Base-by-base conservation (phyloP, 2,329 filamentous ascomycete species). In the Tolypocladium tropicale region DNA sequence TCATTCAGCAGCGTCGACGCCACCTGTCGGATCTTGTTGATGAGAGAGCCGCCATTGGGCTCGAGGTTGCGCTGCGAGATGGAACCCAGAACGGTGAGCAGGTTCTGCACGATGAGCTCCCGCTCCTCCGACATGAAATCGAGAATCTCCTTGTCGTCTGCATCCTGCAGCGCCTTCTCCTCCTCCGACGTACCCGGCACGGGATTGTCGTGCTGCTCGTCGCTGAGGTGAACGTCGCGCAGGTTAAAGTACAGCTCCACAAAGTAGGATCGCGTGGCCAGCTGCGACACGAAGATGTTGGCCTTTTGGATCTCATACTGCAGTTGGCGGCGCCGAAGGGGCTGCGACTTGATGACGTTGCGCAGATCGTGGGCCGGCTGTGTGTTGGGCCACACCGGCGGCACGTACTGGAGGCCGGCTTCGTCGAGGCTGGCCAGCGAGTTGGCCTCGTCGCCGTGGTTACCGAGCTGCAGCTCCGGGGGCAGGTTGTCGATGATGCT, bases 281-380 rank as follows among this genome's bases (percentile, higher is more conserved):
- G 76, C 64, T 91, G 87, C 6, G 87, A 93, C 2, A 86, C 84
- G 66, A 93, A 90, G 41, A 96, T 89, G 68, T 95, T 95, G 7
- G 90, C 89, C 68, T 95, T 95, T 68, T 95, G 90, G 33, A 96
- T 94, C 71, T 95, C 91, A 61, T 86, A 90, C 66, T 94, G 89
- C 5, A 91, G 68, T 55, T 78, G 75, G 1, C 82, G 77, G 2
- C 81, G 77, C 3, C 76, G 74, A 30, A 72, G 67, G 1, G 78
- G 76, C 30, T 82, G 73, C 23, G 73, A 70, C 55, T 76, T 76
- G 57, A 82, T 74, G 9, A 75, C 69, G 41, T 74, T 76, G 46
- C 78, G 76, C 18, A 81, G 64, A 59, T 83, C 80, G 59, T 80
- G 73, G 10, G 74, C 64, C 0, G 77, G 75, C 58, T 77, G 74